Evolutionary conservation across 176 grass and related monocot genomes (phyloP).

Genomic region (Lolium rigidum): DNA sequence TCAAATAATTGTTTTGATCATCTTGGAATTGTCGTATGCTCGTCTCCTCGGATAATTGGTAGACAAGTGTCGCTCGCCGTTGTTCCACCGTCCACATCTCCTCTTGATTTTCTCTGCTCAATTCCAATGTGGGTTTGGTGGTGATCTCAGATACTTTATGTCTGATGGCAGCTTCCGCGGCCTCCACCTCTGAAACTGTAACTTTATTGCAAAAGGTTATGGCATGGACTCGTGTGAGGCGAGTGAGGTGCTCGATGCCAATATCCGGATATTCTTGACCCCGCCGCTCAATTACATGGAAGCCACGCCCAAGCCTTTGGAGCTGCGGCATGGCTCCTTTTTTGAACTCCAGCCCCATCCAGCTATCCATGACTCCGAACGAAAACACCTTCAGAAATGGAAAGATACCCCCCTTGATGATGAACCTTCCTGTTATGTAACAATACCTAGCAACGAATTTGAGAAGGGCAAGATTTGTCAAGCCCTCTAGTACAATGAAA

Average conservation of each 20-base stretch:
- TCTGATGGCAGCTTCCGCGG: neutral
- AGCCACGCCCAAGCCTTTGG: neutral
- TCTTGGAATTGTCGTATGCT: too few relatives aligned
- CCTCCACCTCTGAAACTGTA: neutral
- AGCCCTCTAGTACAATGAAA: neutral
- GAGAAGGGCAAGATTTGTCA: neutral
- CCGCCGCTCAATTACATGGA: neutral
- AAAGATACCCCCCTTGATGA: neutral
- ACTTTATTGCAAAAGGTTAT: neutral
- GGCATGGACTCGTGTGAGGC: neutral
- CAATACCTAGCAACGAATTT: neutral
- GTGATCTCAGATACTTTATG: neutral
- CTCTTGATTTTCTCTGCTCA: neutral
- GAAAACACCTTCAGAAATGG: neutral
- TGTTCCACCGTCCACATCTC: too few relatives aligned
- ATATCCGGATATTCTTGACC: neutral
- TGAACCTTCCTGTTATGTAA: neutral
- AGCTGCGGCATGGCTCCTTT: neutral
- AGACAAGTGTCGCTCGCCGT: too few relatives aligned
- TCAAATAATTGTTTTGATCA: too few relatives aligned
- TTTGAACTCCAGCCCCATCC: neutral
- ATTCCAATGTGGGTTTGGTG: neutral
- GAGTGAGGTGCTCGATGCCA: neutral
- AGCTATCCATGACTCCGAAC: neutral
- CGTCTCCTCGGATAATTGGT: too few relatives aligned